phyloP scores from a whole-genome alignment of 1,284 basidiomycete genomes.

The Leccinum cinnamomeum region DNA sequence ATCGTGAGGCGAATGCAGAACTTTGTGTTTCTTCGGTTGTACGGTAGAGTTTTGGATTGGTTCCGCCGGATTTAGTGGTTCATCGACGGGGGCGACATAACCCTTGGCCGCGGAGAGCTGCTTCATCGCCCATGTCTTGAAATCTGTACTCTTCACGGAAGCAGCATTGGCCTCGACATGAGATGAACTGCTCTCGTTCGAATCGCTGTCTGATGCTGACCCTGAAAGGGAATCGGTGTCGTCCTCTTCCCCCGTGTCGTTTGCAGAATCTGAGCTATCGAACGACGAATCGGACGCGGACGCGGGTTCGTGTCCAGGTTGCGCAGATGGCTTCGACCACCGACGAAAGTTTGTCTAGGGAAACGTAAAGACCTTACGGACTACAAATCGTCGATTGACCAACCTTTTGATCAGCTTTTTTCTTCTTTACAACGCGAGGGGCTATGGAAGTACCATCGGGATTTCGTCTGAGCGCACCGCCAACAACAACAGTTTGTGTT shows the following conservation, averaged over 20 bases:
- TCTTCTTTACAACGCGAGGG: conserved; percentile 48
- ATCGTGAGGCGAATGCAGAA: conserved; percentile 30
- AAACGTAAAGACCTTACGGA: conserved; percentile 9
- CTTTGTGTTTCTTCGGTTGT: conserved; percentile 46
- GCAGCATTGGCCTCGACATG: conserved; percentile 14
- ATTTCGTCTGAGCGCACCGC: conserved; percentile 59
- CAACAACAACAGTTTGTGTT: conserved; percentile 37
- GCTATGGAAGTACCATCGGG: conserved; percentile 53
- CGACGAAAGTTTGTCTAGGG: conserved; percentile 39
- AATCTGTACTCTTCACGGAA: conserved; percentile 48
- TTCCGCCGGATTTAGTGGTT: conserved; percentile 8
- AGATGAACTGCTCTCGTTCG: conserved; percentile 4
- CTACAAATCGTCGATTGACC: conserved; percentile 12
- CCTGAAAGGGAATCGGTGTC: conserved; percentile 12
- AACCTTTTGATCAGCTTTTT: conserved; percentile 45
- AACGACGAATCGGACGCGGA: conserved; percentile 63
- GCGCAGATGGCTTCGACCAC: conserved; percentile 39
- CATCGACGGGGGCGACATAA: conserved; percentile 34
- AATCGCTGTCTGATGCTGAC: conserved; percentile 16
- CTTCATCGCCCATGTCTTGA: conserved; percentile 85
- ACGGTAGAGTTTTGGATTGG: conserved; percentile 22
- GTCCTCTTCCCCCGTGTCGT: conserved; percentile 47
- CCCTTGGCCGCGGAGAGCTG: conserved; percentile 66
- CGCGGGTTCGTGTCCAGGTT: conserved; percentile 13
- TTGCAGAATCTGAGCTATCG: conserved; percentile 73